Conservation (phyloP, 331 rosid species). For the Quercus lobata region DNA sequence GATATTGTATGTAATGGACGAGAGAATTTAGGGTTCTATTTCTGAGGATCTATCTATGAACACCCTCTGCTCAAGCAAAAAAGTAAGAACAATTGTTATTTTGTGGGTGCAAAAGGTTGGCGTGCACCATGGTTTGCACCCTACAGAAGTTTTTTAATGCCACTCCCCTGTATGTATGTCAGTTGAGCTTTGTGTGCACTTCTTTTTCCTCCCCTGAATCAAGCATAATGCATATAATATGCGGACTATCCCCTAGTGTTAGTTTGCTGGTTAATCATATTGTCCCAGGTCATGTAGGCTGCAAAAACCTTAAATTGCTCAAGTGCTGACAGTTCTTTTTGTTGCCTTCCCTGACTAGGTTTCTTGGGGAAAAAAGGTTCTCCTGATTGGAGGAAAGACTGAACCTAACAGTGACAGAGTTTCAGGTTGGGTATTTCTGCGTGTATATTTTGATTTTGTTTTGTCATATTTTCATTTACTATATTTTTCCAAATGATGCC, state of each 20-base stretch:
- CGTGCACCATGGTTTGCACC: background rate
- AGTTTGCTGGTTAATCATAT: conserved; percentile 7
- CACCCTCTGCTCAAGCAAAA: background rate
- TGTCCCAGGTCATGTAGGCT: background rate
- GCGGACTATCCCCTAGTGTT: background rate
- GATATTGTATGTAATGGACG: background rate
- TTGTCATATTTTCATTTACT: conserved; percentile 5
- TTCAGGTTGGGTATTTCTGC: conserved; percentile 47
- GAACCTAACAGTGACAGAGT: conserved; percentile 76
- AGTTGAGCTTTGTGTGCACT: background rate
- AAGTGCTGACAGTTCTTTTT: background rate
- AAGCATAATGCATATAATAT: background rate
- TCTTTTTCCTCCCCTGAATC: background rate
- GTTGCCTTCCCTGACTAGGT: conserved; percentile 42
- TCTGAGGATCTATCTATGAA: background rate
- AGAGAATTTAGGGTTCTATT: background rate
- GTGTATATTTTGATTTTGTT: background rate
- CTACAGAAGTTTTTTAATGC: background rate
- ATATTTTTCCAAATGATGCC: background rate
- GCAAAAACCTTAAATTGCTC: background rate
- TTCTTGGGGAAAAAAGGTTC: conserved; percentile 81
- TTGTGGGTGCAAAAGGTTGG: background rate
- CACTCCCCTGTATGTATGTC: background rate
- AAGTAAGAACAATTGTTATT: background rate
- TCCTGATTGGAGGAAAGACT: conserved; percentile 86